Conservation (phyloP, 2,329 filamentous ascomycete species). For the Fusarium anguioides region DNA sequence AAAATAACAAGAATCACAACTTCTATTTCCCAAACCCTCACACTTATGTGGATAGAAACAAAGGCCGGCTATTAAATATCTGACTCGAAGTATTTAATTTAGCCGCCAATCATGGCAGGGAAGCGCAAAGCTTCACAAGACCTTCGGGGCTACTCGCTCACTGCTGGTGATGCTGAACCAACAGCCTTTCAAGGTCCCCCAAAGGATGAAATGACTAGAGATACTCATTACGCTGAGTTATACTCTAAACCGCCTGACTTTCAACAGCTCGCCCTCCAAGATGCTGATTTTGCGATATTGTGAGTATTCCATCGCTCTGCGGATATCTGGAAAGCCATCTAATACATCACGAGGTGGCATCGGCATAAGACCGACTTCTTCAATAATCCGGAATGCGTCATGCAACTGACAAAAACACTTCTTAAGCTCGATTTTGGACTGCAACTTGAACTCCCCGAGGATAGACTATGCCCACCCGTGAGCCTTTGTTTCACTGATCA, state of each 20-base stretch:
- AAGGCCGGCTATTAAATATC: background rate
- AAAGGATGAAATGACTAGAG: constrained; percentile 27
- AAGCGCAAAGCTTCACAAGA: constrained; percentile 40
- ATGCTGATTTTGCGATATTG: constrained; percentile 57
- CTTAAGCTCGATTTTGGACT: constrained; percentile 81
- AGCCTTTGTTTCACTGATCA: constrained; percentile 31
- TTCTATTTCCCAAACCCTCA: background rate
- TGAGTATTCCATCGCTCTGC: constrained; percentile 34
- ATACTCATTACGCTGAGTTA: constrained; percentile 52
- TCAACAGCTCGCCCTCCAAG: constrained; percentile 53
- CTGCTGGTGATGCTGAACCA: background rate
- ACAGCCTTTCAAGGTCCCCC: background rate
- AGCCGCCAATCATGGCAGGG: constrained; percentile 22
- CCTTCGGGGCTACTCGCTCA: background rate
- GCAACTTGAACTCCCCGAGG: constrained; percentile 74
- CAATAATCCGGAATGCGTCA: constrained; percentile 77
- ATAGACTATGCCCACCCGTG: constrained; percentile 89
- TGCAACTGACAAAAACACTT: constrained; percentile 84
- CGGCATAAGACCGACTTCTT: constrained; percentile 66
- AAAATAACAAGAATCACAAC: background rate
- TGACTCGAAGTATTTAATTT: background rate
- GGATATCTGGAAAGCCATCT: background rate
- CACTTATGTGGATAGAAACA: background rate
- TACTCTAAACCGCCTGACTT: constrained; percentile 59
- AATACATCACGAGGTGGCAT: constrained; percentile 33